These are phyloP conservation scores for Xylariaceae sp. DNA, from an alignment of 2,329 filamentous ascomycete genomes.

Conservation along the genomic window DNA sequence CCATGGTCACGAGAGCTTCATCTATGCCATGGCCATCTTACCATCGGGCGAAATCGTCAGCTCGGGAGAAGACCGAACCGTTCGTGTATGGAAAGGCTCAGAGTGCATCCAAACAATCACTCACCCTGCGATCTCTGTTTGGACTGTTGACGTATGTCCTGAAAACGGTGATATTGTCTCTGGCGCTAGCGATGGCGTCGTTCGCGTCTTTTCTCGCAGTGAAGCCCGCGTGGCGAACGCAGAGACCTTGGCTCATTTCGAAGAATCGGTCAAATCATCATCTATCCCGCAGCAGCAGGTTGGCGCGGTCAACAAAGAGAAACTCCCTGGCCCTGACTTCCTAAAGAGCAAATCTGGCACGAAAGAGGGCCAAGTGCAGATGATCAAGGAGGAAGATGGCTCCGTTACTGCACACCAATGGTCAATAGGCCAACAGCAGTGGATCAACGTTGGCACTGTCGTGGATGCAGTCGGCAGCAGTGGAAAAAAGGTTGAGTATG, in stretches of 20 bases:
- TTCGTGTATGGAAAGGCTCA: conserved; percentile 78
- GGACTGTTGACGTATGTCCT: conserved; percentile 78
- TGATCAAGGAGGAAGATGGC: conserved; percentile 79
- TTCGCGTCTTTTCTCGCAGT: conserved; percentile 77
- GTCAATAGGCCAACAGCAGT: conserved; percentile 68
- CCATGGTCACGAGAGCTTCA: conserved; percentile 88
- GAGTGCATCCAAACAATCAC: conserved; percentile 94
- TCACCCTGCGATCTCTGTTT: conserved; percentile 93
- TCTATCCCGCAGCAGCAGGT: conserved; percentile 85
- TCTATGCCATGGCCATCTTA: conserved; percentile 76
- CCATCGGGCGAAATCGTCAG: conserved; percentile 87
- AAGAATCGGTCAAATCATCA: conserved; percentile 75
- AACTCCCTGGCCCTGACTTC: conserved; percentile 84
- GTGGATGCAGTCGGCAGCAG: conserved; percentile 84
- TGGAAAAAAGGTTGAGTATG: conserved; percentile 69
- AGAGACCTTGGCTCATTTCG: conserved; percentile 67
- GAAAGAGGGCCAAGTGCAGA: conserved; percentile 95
- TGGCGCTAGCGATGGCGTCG: conserved; percentile 82
- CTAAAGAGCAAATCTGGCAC: conserved; percentile 76
- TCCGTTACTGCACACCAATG: conserved; percentile 84
- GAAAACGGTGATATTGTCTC: conserved; percentile 90
- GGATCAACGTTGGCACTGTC: conserved; percentile 89
- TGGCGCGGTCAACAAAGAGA: conserved; percentile 83
- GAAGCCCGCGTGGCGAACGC: conserved; percentile 65
- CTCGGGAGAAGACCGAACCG: conserved; percentile 89